Evolutionary conservation across 2,329 filamentous ascomycete genomes (phyloP).

Genomic region (Epichloe hybrida): DNA sequence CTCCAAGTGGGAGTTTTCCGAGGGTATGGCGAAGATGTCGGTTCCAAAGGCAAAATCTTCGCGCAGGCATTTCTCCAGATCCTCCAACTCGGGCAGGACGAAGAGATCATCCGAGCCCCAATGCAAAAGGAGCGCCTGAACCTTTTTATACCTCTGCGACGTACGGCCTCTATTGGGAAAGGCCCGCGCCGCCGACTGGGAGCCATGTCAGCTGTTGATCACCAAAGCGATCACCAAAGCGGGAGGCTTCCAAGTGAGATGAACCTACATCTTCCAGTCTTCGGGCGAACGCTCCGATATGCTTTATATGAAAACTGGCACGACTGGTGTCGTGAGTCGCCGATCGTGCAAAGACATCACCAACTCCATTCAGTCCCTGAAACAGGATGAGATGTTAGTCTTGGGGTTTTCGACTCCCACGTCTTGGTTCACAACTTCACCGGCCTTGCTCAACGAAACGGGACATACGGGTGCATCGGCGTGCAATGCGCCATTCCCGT

Average conservation of each 20-base stretch:
- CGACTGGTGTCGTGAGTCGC: slow-evolving; percentile 45
- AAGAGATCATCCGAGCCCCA: slow-evolving; percentile 47
- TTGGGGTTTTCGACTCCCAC: no score
- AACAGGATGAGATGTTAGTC: no score
- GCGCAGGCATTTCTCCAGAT: slow-evolving; percentile 39
- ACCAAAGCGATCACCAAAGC: neutral
- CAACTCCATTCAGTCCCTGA: slow-evolving; percentile 4
- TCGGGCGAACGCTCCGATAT: slow-evolving; percentile 39
- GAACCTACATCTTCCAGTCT: slow-evolving; percentile 38
- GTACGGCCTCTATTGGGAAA: slow-evolving; percentile 42
- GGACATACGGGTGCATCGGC: slow-evolving; percentile 35
- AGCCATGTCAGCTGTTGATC: neutral
- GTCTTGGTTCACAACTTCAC: neutral
- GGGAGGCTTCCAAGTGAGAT: neutral
- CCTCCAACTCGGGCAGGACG: slow-evolving; percentile 43
- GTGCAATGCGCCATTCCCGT: slow-evolving; percentile 32
- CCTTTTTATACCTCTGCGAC: slow-evolving; percentile 41
- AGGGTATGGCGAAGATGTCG: slow-evolving; percentile 44
- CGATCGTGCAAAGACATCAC: slow-evolving; percentile 18
- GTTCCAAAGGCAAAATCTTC: slow-evolving; percentile 44
- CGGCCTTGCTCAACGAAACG: neutral
- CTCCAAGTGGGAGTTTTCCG: slow-evolving; percentile 43
- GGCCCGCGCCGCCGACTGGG: slow-evolving; percentile 38
- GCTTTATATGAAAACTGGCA: slow-evolving; percentile 44
- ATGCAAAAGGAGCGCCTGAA: slow-evolving; percentile 40